These are phyloP conservation scores for Nemania sp. DNA, from an alignment of 2,329 filamentous ascomycete species.

Conservation along the genomic window DNA sequence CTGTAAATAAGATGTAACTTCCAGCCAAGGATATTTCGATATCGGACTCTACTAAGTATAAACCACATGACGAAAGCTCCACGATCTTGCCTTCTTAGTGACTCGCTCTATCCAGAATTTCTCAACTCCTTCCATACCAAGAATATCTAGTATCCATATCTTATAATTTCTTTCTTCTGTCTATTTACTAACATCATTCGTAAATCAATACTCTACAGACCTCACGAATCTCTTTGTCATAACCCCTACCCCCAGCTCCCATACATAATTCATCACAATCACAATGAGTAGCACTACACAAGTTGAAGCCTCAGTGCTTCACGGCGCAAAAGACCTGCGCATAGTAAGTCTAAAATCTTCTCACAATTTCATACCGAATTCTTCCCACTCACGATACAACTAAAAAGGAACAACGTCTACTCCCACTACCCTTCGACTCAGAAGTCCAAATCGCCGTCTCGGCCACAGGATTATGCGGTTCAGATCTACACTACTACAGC, in stretches of 20 bases:
- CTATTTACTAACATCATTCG: neutral
- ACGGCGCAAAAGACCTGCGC: slow-evolving; percentile 63
- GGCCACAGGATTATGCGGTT: slow-evolving; percentile 74
- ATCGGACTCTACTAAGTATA: slow-evolving; percentile 4
- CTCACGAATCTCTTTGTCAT: neutral
- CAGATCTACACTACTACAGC: slow-evolving; percentile 74
- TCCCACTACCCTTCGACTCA: slow-evolving; percentile 64
- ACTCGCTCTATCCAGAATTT: neutral
- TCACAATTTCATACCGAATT: neutral
- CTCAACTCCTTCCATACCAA: neutral
- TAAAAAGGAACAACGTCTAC: slow-evolving; percentile 63
- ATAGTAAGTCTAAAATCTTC: slow-evolving; percentile 54
- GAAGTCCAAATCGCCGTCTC: slow-evolving; percentile 72
- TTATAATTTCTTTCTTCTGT: neutral
- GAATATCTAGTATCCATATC: neutral
- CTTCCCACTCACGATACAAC: neutral
- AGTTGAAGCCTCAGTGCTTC: slow-evolving; percentile 63
- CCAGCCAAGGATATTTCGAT: slow-evolving; percentile 4
- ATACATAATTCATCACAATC: neutral
- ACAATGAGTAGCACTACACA: slow-evolving; percentile 31
- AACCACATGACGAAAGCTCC: slow-evolving; percentile 21
- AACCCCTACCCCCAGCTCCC: neutral
- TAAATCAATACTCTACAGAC: neutral
- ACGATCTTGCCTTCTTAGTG: slow-evolving; percentile 8
- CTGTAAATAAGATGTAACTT: neutral